Conservation (phyloP, 495 filamentous ascomycete species). For the Corynascus novoguineensis region DNA sequence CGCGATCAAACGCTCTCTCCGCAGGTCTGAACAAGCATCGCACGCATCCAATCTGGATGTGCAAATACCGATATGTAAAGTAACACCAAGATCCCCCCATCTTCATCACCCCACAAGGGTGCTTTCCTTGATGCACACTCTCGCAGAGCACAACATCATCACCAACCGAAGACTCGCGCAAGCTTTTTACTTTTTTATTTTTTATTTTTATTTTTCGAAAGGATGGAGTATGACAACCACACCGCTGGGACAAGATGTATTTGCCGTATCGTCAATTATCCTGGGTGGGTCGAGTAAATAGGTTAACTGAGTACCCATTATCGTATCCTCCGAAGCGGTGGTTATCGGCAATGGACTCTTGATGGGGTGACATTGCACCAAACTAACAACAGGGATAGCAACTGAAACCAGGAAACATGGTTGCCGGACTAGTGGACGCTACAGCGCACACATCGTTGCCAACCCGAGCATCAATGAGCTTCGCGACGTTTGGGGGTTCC, state of each 20-base stretch:
- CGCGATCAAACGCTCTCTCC: background rate
- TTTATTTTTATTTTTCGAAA: background rate
- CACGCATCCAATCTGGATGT: no score
- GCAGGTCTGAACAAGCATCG: no score
- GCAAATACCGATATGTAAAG: no score
- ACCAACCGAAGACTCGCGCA: background rate
- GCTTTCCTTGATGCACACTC: background rate
- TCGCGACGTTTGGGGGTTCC: background rate
- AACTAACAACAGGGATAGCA: background rate
- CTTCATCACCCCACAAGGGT: background rate
- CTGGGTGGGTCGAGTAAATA: background rate
- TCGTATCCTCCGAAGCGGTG: no score
- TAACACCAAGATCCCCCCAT: no score
- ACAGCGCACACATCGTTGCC: background rate
- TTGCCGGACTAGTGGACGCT: background rate
- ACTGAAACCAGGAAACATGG: background rate
- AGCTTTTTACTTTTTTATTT: no score
- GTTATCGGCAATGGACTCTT: no score
- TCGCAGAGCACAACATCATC: background rate
- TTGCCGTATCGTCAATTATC: background rate
- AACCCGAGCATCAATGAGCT: background rate
- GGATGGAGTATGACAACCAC: constrained; percentile 4
- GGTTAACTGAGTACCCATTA: no score
- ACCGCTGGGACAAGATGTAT: constrained; percentile 6
- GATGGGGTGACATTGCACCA: no score